Percentiles rank a stretch among this genome's conserved stretches.
phyloP scores from a whole-genome alignment of 2,329 filamentous ascomycete species.

The Colletotrichum falcatum region DNA sequence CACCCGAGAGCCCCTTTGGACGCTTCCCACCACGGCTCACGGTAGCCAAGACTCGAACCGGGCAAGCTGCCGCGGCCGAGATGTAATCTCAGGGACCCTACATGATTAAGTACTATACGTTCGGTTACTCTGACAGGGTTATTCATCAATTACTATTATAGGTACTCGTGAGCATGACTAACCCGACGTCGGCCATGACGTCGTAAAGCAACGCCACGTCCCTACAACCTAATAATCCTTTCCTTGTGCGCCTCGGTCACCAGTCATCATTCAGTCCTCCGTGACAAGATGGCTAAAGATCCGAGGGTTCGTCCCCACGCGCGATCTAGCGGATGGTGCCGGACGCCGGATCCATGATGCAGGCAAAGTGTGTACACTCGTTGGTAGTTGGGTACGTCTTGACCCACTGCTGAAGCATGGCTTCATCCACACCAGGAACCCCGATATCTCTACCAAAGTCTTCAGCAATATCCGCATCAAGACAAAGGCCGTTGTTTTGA shows the following conservation, averaged over 20 bases:
- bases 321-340: slow-evolving; percentile 61
- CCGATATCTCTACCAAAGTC: neutral
- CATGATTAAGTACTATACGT: neutral
- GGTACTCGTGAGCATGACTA: no score
- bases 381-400: slow-evolving; percentile 65
- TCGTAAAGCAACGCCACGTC: neutral
- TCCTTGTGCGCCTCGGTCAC: neutral
- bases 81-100: neutral
- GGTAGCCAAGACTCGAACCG: neutral
- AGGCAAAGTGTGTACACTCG: slow-evolving; percentile 68
- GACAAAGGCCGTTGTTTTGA: slow-evolving; percentile 18
- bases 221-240: neutral
- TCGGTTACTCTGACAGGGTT: neutral
- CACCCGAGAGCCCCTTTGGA: neutral
- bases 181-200: no score
- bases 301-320: neutral
- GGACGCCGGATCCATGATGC: slow-evolving; percentile 65
- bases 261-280: no score
- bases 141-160: neutral
- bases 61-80: neutral
- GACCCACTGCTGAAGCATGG: slow-evolving; percentile 60
- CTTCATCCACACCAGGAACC: slow-evolving; percentile 44
- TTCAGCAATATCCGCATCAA: neutral
- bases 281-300: neutral
- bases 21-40: neutral